Conservation (phyloP, 129 eudicot species). For the Oenanthe sinensis region DNA sequence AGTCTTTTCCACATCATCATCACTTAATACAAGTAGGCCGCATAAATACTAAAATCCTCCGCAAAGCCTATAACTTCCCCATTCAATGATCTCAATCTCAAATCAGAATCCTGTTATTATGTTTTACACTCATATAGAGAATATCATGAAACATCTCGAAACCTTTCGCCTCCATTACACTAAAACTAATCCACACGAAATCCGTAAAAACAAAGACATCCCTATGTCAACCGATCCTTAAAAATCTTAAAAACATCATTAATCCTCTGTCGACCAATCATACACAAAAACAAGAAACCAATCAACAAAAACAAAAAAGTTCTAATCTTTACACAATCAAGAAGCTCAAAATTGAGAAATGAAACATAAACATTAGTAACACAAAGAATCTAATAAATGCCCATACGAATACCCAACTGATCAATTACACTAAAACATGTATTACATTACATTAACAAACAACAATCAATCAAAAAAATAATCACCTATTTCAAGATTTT, state of each 20-base stretch:
- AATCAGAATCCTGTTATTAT: neutral
- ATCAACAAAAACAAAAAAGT: neutral
- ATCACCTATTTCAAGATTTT: neutral
- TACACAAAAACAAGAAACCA: neutral
- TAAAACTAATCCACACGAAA: neutral
- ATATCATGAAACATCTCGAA: neutral
- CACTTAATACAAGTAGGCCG: neutral
- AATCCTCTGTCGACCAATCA: neutral
- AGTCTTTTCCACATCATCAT: neutral
- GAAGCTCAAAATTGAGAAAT: constrained; percentile 1
- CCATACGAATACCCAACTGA: neutral
- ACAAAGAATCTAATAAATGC: neutral
- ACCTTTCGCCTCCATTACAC: neutral
- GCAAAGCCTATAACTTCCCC: neutral
- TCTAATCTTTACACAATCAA: neutral
- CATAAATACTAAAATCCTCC: neutral
- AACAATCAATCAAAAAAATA: neutral
- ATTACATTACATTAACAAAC: neutral
- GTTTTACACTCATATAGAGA: neutral
- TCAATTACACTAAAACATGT: neutral
- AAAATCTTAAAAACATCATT: neutral
- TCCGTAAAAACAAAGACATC: neutral
- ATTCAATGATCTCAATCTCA: neutral
- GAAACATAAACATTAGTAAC: neutral
- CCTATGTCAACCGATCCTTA: neutral